Percentiles rank a stretch among this genome's conserved stretches.
Evolutionary conservation across 768 basidiomycete species (phyloP).

Genomic region (Royoungia palumana): DNA sequence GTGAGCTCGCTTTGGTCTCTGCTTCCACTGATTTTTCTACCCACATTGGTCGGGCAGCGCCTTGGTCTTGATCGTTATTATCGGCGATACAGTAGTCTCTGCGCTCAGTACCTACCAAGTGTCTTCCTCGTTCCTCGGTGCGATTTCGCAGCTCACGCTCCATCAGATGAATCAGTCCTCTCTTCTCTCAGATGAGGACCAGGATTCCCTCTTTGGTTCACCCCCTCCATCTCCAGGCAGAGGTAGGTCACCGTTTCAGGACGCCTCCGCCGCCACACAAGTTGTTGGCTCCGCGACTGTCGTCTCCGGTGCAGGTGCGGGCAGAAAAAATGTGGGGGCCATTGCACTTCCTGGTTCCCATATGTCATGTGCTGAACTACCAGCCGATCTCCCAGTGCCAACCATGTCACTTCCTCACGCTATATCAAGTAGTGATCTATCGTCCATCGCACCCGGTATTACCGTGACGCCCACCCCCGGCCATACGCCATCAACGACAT

Average conservation of each 20-base stretch:
- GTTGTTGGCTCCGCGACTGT: constrained; percentile 11
- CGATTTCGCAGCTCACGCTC: constrained; percentile 14
- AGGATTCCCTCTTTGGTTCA: constrained; percentile 76
- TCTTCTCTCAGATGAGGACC: constrained; percentile 34
- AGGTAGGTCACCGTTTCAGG: constrained; percentile 76
- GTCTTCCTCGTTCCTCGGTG: constrained; percentile 12
- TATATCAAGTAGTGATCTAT: constrained; percentile 25
- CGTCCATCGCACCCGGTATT: constrained; percentile 35
- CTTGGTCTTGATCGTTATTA: constrained; percentile 1
- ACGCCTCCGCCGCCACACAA: constrained; percentile 20
- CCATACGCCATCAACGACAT: constrained; percentile 3
- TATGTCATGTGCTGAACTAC: constrained; percentile 76
- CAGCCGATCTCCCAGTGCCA: constrained; percentile 75
- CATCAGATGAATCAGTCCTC: constrained; percentile 18
- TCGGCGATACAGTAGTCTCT: constrained; percentile 8
- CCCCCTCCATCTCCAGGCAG: constrained; percentile 68
- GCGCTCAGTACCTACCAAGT: constrained; percentile 11
- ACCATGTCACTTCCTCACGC: constrained; percentile 34
- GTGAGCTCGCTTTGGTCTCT: constrained; percentile 4
- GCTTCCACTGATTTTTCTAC: background rate
- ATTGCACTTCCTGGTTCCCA: constrained; percentile 98
- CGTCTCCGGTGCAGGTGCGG: constrained; percentile 25
- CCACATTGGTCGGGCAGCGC: background rate
- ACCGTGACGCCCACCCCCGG: background rate
- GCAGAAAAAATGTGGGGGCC: constrained; percentile 78